Percentiles rank a stretch among this genome's conserved stretches.
phyloP scores from a whole-genome alignment of 2,329 filamentous ascomycete species.

The Anthostomella pinea region DNA sequence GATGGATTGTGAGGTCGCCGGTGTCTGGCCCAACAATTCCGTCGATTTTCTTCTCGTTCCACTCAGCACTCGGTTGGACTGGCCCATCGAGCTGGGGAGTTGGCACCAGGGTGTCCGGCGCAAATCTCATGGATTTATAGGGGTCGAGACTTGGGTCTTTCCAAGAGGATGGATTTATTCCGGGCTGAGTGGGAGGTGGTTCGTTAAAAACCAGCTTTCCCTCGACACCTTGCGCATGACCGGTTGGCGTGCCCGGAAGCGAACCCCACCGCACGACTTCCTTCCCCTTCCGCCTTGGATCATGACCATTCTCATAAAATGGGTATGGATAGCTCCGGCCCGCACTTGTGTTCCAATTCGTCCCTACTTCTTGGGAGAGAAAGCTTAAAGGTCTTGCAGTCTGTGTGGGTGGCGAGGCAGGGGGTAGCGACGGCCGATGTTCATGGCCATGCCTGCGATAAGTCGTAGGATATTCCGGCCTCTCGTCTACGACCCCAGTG shows the following conservation, averaged over 20 bases:
- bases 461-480: no score
- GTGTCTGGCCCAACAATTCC: slow-evolving; percentile 15
- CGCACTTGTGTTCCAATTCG: no score
- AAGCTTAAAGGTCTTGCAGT: no score
- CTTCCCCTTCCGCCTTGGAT: slow-evolving; percentile 15
- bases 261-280: slow-evolving; percentile 10
- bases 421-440: no score
- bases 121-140: no score
- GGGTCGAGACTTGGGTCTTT: no score
- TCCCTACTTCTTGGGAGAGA: slow-evolving; percentile 8
- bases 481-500: no score
- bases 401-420: no score
- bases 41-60: slow-evolving; percentile 7
- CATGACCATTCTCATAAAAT: slow-evolving; percentile 11
- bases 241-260: slow-evolving; percentile 1
- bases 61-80: not conserved
- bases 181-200: no score
- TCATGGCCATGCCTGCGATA: no score
- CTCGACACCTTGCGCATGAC: slow-evolving; percentile 5
- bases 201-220: slow-evolving; percentile 7
- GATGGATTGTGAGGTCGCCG: slow-evolving; percentile 21
- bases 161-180: no score
- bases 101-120: not conserved
- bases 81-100: not conserved
- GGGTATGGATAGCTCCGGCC: no score